Evolutionary conservation across 2,329 filamentous ascomycete species (phyloP).

Genomic region (Kalmusia sp.): DNA sequence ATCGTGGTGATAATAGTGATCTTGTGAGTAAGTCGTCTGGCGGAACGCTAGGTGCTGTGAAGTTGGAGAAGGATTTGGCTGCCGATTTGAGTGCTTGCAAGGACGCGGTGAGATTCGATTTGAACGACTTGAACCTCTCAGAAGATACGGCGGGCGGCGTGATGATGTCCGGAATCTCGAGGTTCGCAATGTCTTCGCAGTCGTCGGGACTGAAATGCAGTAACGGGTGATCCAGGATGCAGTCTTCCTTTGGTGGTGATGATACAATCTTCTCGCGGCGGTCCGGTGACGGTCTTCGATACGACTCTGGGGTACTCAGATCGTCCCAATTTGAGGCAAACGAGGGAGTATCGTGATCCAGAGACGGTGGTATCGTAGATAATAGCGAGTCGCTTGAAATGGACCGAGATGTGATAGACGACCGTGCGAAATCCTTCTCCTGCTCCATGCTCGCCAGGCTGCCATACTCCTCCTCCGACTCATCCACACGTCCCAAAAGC

Average conservation of each 20-base stretch:
- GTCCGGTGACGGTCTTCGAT: constrained; percentile 36
- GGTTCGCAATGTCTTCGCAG: constrained; percentile 40
- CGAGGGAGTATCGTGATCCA: constrained; percentile 56
- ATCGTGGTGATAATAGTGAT: constrained; percentile 64
- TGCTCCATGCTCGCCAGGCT: constrained; percentile 55
- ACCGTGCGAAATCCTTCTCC: constrained; percentile 47
- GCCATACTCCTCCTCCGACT: constrained; percentile 47
- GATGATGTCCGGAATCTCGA: constrained; percentile 33
- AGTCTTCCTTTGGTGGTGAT: constrained; percentile 60
- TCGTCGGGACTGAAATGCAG: constrained; percentile 49
- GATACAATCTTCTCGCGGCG: constrained; percentile 57
- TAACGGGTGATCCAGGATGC: constrained; percentile 64
- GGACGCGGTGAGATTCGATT: constrained; percentile 69
- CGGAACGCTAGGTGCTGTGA: constrained; percentile 59
- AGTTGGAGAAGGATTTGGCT: constrained; percentile 67
- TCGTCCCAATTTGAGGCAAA: constrained; percentile 51
- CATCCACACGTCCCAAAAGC: constrained; percentile 62
- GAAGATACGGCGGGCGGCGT: constrained; percentile 30
- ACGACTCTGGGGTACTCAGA: constrained; percentile 42
- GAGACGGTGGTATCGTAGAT: constrained; percentile 55
- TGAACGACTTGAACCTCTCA: constrained; percentile 59
- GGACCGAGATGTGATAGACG: constrained; percentile 58
- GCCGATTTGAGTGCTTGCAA: constrained; percentile 67
- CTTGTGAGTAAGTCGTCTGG: constrained; percentile 67
- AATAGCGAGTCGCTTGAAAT: constrained; percentile 65